A percentile compares a stretch with the other conserved stretches of the same genome.
These are phyloP conservation scores for Emmonsia crescens DNA, from an alignment of 2,329 filamentous ascomycete genomes.

Conservation along the genomic window DNA sequence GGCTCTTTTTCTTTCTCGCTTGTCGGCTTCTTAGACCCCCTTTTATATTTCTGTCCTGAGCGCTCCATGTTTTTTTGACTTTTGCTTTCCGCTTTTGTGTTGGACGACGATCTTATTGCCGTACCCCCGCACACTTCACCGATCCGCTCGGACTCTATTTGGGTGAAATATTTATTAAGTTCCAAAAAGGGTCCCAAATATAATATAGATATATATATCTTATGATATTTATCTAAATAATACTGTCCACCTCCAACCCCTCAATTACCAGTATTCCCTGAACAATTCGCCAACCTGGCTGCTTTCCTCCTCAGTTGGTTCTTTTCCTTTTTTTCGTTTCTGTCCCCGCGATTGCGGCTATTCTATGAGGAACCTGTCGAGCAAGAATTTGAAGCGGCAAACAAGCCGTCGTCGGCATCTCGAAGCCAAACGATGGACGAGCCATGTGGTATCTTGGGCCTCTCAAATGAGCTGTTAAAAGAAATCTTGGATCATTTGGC, in stretches of 20 bases:
- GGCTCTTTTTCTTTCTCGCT: background rate
- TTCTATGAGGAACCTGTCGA: conserved; percentile 10
- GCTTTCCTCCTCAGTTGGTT: conserved; percentile 4
- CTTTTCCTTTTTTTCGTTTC: conserved; percentile 8
- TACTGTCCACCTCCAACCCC: background rate
- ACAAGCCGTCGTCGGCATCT: conserved; percentile 6
- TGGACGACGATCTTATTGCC: background rate
- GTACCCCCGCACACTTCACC: background rate
- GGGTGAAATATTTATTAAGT: background rate
- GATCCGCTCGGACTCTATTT: background rate
- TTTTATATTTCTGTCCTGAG: background rate
- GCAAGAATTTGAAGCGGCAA: conserved; percentile 6
- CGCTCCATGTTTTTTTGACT: background rate
- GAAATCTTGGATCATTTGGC: conserved; percentile 43
- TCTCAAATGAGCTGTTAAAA: conserved; percentile 41
- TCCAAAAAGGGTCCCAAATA: background rate
- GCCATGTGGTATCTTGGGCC: conserved; percentile 13
- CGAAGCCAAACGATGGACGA: conserved; percentile 13
- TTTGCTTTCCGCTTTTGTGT: background rate
- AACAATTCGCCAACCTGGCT: conserved; percentile 3
- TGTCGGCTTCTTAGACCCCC: background rate
- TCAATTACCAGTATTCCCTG: background rate
- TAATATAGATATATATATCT: background rate
- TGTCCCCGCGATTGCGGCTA: background rate
- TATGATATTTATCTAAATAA: background rate